Percentiles rank a stretch among this genome's conserved stretches.
phyloP scores from a whole-genome alignment of 208 protist genomes.

The Herpetomonas muscarum region DNA sequence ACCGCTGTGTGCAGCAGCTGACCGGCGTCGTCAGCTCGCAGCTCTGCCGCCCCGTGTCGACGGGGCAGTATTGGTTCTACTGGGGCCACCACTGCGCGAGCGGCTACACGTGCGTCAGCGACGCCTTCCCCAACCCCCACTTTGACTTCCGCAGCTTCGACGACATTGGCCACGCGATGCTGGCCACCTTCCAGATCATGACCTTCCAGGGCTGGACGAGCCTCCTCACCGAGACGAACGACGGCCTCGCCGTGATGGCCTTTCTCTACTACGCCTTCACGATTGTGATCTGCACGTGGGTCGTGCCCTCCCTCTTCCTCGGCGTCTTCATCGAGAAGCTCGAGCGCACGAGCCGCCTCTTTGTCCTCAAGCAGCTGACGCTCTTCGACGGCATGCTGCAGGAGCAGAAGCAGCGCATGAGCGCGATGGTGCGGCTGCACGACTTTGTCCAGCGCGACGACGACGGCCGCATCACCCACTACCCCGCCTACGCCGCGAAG shows the following conservation, averaged over 20 bases:
- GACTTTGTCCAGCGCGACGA: slow-evolving; percentile 82
- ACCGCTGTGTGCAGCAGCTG: slow-evolving; percentile 72
- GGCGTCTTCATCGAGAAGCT: slow-evolving; percentile 90
- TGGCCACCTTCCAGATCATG: slow-evolving; percentile 86
- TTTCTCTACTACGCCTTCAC: slow-evolving; percentile 86
- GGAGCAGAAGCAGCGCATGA: slow-evolving; percentile 71
- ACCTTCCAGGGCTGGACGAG: slow-evolving; percentile 89
- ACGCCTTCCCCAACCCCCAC: slow-evolving; percentile 70
- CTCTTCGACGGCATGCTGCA: slow-evolving; percentile 73
- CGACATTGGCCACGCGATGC: slow-evolving; percentile 81
- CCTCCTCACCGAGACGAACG: slow-evolving; percentile 80
- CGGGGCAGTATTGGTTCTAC: slow-evolving; percentile 66
- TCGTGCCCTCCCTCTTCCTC: slow-evolving; percentile 86
- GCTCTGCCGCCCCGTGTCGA: slow-evolving; percentile 54
- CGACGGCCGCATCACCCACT: slow-evolving; percentile 47
- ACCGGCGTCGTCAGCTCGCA: slow-evolving; percentile 45
- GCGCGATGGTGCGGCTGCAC: slow-evolving; percentile 46
- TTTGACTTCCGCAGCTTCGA: slow-evolving; percentile 89
- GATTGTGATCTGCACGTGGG: slow-evolving; percentile 80
- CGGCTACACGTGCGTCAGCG: slow-evolving; percentile 47
- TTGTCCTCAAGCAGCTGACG: slow-evolving; percentile 74
- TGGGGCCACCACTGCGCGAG: slow-evolving; percentile 59
- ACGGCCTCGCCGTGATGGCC: slow-evolving; percentile 45
- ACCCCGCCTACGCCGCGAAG: slow-evolving; percentile 30
- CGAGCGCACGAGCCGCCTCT: slow-evolving; percentile 68